Base-by-base conservation (phyloP, 257 asterid species). In the Salvia splendens region DNA sequence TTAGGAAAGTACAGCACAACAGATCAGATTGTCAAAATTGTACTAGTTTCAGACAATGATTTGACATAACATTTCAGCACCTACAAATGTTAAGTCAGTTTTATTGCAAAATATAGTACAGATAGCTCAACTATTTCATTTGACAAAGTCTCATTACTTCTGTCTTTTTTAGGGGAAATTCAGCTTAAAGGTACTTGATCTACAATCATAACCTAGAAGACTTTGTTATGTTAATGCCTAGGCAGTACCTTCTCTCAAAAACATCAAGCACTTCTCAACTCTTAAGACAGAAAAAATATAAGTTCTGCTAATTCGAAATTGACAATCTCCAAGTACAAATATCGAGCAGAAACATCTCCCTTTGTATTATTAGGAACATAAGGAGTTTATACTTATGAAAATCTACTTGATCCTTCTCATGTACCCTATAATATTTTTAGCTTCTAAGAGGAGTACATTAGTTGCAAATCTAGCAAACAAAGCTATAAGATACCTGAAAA, bases 51-150 rank as follows among this genome's bases (percentile, higher is more conserved):
- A 59, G 51, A 42, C 53, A 6, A 32, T 28, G 49, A 24, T 15
- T 54, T 7, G 30, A 30, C 12, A 40, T 24, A 14, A 56, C 64
- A 62, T 24, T 52, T 71, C 6, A 49, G 38, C 30, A 48, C 41
- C 45, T 12, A 14, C 24, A 47, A 41, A 53, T 6, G 43, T 32
- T 5, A 11, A 20, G 45, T 30, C 11, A 1, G 12, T 30, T 11
- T 62, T 56, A 68, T 10, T 30, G 47, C 43, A 61, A 63, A 65
- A 61, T n/a, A 55, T n/a, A 55, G 67, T 49, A 12, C 53, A 9
- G 43, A 14, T 20, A 62, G 4, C 35, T 40, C 35, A 35, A n/a
- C 36, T 36, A 67, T 43, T 68, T 55, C 61, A 68, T 48, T 62
- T 20, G 14, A 56, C 36, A 14, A 64, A 41, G 55, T 49, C 36